A percentile compares a stretch with the other conserved stretches of the same genome.
Conservation (phyloP, 257 asterid species). For the Gentiana dahurica region DNA sequence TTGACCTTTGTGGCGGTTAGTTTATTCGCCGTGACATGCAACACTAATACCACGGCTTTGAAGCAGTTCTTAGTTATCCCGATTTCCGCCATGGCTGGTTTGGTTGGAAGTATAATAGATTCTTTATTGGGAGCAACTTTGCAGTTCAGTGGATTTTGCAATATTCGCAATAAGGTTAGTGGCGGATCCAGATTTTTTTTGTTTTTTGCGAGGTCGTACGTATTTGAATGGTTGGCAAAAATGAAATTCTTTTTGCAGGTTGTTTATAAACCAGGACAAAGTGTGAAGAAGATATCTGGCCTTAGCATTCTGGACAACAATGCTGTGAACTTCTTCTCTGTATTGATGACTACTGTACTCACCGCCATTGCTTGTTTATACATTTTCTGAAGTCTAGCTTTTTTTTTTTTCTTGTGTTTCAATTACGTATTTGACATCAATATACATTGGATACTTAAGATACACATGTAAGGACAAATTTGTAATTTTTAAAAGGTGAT, state of each 20-base stretch:
- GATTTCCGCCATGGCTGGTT: slow-evolving; percentile 69
- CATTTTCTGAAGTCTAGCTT: slow-evolving; percentile 36
- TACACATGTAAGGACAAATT: too few species aligned
- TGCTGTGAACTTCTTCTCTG: slow-evolving; percentile 77
- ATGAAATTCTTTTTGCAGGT: slow-evolving; percentile 15
- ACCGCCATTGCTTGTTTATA: slow-evolving; percentile 46
- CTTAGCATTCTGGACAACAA: slow-evolving; percentile 69
- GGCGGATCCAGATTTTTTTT: not conserved
- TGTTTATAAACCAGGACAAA: slow-evolving; percentile 84
- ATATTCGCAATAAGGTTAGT: slow-evolving; percentile 78
- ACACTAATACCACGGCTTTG: slow-evolving; percentile 25
- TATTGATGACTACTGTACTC: slow-evolving; percentile 45
- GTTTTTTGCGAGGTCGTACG: not conserved
- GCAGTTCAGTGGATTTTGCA: slow-evolving; percentile 89
- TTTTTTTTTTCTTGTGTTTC: too few species aligned
- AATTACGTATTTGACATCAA: too few species aligned
- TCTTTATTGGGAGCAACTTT: slow-evolving; percentile 91
- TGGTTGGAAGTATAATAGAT: slow-evolving; percentile 77
- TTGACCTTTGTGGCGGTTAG: slow-evolving; percentile 52
- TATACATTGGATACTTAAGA: too few species aligned
- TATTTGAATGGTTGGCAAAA: not conserved
- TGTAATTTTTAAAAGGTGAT: too few species aligned
- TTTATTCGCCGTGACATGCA: slow-evolving; percentile 56
- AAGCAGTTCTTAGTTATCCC: slow-evolving; percentile 76
- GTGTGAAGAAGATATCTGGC: slow-evolving; percentile 83